phyloP scores from a whole-genome alignment of 2,329 filamentous ascomycete species.

The Tolypocladium pustulatum region DNA sequence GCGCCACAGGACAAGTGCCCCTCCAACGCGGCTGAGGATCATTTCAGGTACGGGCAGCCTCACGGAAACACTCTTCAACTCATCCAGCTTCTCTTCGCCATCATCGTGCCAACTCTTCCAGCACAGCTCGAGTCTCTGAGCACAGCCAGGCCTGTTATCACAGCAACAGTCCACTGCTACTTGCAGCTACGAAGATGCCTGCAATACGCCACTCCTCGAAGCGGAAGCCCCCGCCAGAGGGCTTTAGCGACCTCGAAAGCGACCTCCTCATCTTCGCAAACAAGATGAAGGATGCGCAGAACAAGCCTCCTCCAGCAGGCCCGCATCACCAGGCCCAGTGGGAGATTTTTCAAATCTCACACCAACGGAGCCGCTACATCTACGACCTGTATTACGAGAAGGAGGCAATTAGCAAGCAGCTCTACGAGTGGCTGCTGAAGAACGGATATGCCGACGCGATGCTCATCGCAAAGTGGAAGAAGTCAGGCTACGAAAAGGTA shows the following conservation, averaged over 20 bases:
- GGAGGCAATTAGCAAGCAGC: conserved; percentile 80
- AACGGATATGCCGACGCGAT: conserved; percentile 92
- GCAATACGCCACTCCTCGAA: conserved; percentile 65
- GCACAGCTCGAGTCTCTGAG: background rate
- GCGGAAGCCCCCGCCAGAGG: conserved; percentile 73
- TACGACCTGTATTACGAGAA: conserved; percentile 98
- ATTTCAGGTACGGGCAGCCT: conserved; percentile 1
- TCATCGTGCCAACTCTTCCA: background rate
- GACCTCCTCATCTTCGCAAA: conserved; percentile 77
- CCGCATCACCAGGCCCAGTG: conserved; percentile 84
- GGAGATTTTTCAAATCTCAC: conserved; percentile 96
- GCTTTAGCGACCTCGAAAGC: conserved; percentile 81
- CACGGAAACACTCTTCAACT: background rate
- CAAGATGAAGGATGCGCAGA: conserved; percentile 94
- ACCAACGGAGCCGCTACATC: conserved; percentile 85
- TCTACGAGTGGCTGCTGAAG: conserved; percentile 96
- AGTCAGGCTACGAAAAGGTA: conserved; percentile 96
- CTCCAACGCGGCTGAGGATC: conserved; percentile 6
- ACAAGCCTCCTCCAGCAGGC: conserved; percentile 70
- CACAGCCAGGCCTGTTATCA: background rate
- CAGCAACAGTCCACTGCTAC: background rate
- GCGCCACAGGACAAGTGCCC: conserved; percentile 9
- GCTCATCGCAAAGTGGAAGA: conserved; percentile 99
- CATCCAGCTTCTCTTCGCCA: background rate
- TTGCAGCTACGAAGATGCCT: conserved; percentile 47